These are phyloP conservation scores for Globisporangium irregulare DNA, from an alignment of 352 stramenopile genomes.

Conservation along the genomic window DNA sequence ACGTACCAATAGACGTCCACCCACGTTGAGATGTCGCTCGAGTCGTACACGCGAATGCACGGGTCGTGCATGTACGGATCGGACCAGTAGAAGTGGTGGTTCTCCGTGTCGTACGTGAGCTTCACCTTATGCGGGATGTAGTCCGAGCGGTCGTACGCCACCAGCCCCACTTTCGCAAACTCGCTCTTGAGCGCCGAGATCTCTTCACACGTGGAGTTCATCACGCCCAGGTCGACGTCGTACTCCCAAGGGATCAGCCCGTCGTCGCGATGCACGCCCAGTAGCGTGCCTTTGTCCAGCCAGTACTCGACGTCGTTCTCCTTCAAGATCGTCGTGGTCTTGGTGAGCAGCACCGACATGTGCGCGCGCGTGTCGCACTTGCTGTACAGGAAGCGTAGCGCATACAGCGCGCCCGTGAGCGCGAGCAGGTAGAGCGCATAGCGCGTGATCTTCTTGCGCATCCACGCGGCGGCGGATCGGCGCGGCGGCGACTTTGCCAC, in stretches of 20 bases:
- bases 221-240: constrained; percentile 76
- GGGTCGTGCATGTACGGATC: constrained; percentile 70
- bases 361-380: constrained; percentile 75
- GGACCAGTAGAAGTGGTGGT: constrained; percentile 79
- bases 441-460: constrained; percentile 26
- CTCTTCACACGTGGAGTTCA: constrained; percentile 64
- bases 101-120: constrained; percentile 82
- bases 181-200: constrained; percentile 69
- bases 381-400: constrained; percentile 55
- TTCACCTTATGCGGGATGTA: constrained; percentile 81
- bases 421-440: constrained; percentile 31
- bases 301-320: constrained; percentile 74
- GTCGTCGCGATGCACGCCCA: constrained; percentile 64
- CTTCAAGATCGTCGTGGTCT: constrained; percentile 60
- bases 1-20: constrained; percentile 86
- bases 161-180: constrained; percentile 57
- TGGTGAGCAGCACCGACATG: constrained; percentile 67
- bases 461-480: constrained; percentile 13
- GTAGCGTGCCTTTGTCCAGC: constrained; percentile 78
- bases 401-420: constrained; percentile 27
- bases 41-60: constrained; percentile 75
- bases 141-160: constrained; percentile 64
- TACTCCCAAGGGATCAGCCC: constrained; percentile 81
- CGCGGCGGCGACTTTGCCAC: constrained; percentile 19
- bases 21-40: constrained; percentile 53